Base-by-base conservation (phyloP, 1,139 yeast genomes). In the Kodamaea anthophila region DNA sequence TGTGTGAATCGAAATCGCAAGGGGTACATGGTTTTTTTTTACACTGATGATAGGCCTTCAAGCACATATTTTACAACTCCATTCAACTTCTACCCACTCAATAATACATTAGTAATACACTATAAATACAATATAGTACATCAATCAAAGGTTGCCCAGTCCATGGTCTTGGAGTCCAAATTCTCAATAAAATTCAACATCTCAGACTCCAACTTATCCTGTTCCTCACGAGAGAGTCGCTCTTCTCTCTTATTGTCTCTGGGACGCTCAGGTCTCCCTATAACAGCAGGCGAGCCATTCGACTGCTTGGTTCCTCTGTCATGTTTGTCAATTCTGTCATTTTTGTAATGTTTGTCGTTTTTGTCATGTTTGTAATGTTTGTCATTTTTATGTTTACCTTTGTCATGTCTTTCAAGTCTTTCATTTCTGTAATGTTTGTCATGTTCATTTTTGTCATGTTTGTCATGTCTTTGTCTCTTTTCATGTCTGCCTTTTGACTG, bases 71-170 rank as follows among this genome's bases (percentile, higher is more conserved):
- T n/a, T n/a, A n/a, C n/a, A n/a, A n/a, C n/a, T n/a, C n/a, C n/a
- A n/a, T n/a, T n/a, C n/a, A n/a, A n/a, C n/a, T n/a, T n/a, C n/a
- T n/a, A n/a, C n/a, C n/a, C n/a, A n/a, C n/a, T n/a, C n/a, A n/a
- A n/a, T n/a, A n/a, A n/a, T n/a, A n/a, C n/a, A n/a, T n/a, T 27
- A 15, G 13, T 16, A 27, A 19, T 15, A 26, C n/a, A 12, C 21
- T 21, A 21, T 15, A 27, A 15, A 6, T 18, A 25, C 23, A 18
- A 21, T 10, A 7, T 19, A 23, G 12, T 29, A 24, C 32, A 29
- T n/a, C 31, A 37, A 18, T 42, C 45, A 30, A 41, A 42, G 20
- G 35, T 34, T 13, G 45, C 39, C 47, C 47, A 43, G 29, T 43
- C 46, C 28, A 42, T 25, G 13, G 38, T 41, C 18, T 41, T 41